Evolutionary conservation across 2,329 filamentous ascomycete genomes (phyloP).

Genomic region (Diplodia intermedia): DNA sequence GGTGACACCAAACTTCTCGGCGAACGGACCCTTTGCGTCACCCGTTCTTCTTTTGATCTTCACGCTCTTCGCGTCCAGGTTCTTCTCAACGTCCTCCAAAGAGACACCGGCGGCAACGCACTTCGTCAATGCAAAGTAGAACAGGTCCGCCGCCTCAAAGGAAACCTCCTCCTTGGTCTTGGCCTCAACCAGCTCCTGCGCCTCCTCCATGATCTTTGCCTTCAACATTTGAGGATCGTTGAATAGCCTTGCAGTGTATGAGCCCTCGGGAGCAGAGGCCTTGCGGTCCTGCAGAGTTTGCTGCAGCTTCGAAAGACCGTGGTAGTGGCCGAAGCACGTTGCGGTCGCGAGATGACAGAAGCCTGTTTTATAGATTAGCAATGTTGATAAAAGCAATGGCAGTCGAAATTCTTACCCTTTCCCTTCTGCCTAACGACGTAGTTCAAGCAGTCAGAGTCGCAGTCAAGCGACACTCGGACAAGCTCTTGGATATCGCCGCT

Average conservation of each 20-base stretch:
- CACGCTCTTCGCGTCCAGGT: constrained; percentile 90
- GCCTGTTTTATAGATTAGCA: constrained; percentile 48
- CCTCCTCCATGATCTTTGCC: constrained; percentile 99
- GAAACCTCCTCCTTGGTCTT: constrained; percentile 82
- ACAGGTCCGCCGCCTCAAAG: constrained; percentile 91
- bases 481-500: constrained; percentile 94
- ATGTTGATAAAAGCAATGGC: background rate
- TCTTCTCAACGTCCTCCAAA: constrained; percentile 87
- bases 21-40: constrained; percentile 93
- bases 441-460: constrained; percentile 89
- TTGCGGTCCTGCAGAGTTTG: constrained; percentile 86
- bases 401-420: constrained; percentile 56
- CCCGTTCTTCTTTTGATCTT: constrained; percentile 94
- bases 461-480: constrained; percentile 83
- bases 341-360: constrained; percentile 95
- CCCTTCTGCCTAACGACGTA: constrained; percentile 92
- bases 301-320: constrained; percentile 82
- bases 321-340: constrained; percentile 88
- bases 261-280: constrained; percentile 80
- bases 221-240: constrained; percentile 86
- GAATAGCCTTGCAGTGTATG: constrained; percentile 93
- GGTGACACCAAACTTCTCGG: constrained; percentile 68
- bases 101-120: constrained; percentile 84
- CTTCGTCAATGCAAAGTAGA: constrained; percentile 95
- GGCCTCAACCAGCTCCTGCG: constrained; percentile 90